A percentile compares a stretch with the other conserved stretches of the same genome.
Conservation (phyloP, 768 basidiomycete genomes). For the Boletus fagicola region DNA sequence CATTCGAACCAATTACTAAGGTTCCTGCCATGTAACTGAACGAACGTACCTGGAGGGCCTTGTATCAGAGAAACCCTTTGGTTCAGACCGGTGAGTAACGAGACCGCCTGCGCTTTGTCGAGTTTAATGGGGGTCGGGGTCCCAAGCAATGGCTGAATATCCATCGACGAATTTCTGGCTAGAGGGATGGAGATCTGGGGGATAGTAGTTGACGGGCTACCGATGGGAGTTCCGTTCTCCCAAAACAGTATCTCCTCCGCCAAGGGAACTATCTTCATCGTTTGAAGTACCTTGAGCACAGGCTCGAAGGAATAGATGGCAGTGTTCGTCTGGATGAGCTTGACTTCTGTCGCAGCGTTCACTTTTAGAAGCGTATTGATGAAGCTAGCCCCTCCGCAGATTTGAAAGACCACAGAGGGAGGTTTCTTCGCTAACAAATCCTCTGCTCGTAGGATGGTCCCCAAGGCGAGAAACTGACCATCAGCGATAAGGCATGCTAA, state of each 20-base stretch:
- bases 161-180: conserved; percentile 32
- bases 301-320: conserved; percentile 65
- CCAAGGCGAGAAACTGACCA: conserved; percentile 49
- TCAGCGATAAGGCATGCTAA: conserved; percentile 52
- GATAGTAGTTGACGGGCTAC: conserved; percentile 6
- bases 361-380: conserved; percentile 41
- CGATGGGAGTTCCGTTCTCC: conserved; percentile 32
- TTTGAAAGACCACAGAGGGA: conserved; percentile 52
- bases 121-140: conserved; percentile 43
- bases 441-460: conserved; percentile 54
- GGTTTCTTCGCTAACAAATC: conserved; percentile 45
- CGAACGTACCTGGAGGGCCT: conserved; percentile 63
- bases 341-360: conserved; percentile 35
- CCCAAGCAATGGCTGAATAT: conserved; percentile 41
- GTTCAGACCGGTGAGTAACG: conserved; percentile 51
- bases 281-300: conserved; percentile 55
- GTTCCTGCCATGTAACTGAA: background rate
- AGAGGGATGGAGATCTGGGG: conserved; percentile 31
- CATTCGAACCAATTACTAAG: background rate
- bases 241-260: conserved; percentile 54
- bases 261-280: conserved; percentile 44
- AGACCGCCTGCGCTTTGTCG: conserved; percentile 47
- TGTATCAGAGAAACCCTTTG: conserved; percentile 63
- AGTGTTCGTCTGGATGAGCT: conserved; percentile 57
- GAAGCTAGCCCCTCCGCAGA: conserved; percentile 44